Evolutionary conservation across 2,329 filamentous ascomycete genomes (phyloP), one percentile per base, ranked within the genome.

Genomic region (Emericellopsis cladophorae): DNA sequence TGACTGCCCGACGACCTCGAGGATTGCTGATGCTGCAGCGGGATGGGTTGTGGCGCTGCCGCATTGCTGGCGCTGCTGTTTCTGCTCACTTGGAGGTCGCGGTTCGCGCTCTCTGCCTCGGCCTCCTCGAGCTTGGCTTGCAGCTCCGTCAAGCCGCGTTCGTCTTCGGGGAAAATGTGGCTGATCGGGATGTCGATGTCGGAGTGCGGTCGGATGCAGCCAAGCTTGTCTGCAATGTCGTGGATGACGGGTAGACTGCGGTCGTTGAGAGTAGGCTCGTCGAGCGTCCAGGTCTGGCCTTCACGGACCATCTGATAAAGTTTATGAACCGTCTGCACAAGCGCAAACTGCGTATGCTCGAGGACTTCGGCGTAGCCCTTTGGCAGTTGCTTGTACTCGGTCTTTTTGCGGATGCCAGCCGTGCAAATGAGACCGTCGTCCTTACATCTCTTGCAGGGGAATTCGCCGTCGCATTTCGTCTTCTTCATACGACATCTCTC

Each of bases 401-500:
- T 75, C 71, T 80, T 80, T 53, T 79, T 80, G 46, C 76, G 64
- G 12, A 74, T 70, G 7, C 76, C 76, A 14, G 75, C 74, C 7
- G 73, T 79, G 58, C 76, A 80, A 16, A 80, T 72, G 7, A 79
- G 62, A 14, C 74, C 74, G 45, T 81, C 76, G 48, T 80, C 75
- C 57, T 77, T 79, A 56, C 76, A 81, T 50, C 76, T 64, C 59
- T 80, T 79, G 56, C 76, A 81, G 9, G 76, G 76, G 42, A 78
- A 79, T 51, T 79, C 75, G 45, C 76, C 76, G 47, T 80, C 75
- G 52, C 76, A 80, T 74, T 80, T 80, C 41, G 76, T 81, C 65
- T 81, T 81, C 67, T 80, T 81, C 74, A 79, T 79, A 48, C 76
- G 64, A 63, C 76, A 81, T 48, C 76, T 64, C 58, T 80, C 75